phyloP scores from a whole-genome alignment of 2,329 filamentous ascomycete species.

The Penicillium sp. region DNA sequence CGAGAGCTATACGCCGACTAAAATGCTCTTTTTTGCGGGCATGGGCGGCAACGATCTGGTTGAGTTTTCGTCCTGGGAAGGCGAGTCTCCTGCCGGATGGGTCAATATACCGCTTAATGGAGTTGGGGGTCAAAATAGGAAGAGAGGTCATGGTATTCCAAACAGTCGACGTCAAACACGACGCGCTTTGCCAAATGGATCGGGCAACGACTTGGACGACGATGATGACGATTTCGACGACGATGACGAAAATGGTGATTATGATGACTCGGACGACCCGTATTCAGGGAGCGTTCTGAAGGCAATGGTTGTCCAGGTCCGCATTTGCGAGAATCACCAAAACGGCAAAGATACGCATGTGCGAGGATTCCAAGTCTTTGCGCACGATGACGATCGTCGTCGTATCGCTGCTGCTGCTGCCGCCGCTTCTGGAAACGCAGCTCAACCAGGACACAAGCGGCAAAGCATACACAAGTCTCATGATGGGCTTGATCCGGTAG shows the following conservation, averaged over 20 bases:
- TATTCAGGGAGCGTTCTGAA: conserved; percentile 70
- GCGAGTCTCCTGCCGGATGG: conserved; percentile 82
- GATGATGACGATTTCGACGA: conserved; percentile 20
- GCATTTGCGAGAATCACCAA: conserved; percentile 93
- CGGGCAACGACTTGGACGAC: conserved; percentile 15
- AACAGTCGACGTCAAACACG: not conserved
- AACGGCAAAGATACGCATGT: conserved; percentile 99
- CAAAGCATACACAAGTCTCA: conserved; percentile 28
- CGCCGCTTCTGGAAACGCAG: not conserved
- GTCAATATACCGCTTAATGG: conserved; percentile 72
- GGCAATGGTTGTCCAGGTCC: conserved; percentile 85
- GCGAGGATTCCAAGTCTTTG: conserved; percentile 82
- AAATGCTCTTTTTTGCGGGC: conserved; percentile 82
- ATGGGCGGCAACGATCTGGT: conserved; percentile 89
- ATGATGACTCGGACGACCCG: conserved; percentile 27
- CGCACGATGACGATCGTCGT: conserved; percentile 41
- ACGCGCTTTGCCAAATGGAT: not conserved
- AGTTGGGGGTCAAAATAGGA: conserved; percentile 49
- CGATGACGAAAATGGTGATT: conserved; percentile 22
- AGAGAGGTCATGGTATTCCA: conserved; percentile 19
- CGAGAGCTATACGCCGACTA: conserved; percentile 94
- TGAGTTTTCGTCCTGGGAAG: conserved; percentile 76
- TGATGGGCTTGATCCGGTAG: conserved; percentile 21
- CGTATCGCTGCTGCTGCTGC: conserved; percentile 23
- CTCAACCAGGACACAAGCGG: conserved; percentile 18